These are phyloP conservation scores for Actinomortierella ambigua DNA, from an alignment of 371 early-diverging fungal genomes.

Conservation along the genomic window DNA sequence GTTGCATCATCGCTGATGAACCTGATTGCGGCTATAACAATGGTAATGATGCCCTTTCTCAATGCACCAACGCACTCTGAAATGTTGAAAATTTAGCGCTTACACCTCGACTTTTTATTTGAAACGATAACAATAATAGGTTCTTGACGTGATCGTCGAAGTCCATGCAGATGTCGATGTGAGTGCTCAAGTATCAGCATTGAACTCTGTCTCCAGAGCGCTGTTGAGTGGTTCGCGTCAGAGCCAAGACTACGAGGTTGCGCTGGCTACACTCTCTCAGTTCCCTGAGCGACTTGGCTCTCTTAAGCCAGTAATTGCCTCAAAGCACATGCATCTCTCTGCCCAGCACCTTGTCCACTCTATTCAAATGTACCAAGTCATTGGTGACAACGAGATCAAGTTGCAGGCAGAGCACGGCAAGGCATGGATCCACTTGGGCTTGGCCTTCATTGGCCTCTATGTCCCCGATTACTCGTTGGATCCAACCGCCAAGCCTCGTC, in stretches of 20 bases:
- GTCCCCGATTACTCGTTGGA: conserved; percentile 81
- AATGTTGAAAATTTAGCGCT: not conserved
- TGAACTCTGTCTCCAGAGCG: conserved; percentile 6
- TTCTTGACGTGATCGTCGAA: conserved; percentile 33
- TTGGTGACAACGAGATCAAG: conserved; percentile 19
- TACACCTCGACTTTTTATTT: not conserved
- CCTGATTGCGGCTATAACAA: conserved; percentile 23
- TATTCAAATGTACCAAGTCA: conserved; percentile 19
- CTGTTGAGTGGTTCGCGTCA: conserved; percentile 23
- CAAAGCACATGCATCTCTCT: conserved; percentile 23
- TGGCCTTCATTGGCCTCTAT: conserved; percentile 68
- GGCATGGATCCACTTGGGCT: conserved; percentile 59
- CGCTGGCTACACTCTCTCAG: conserved; percentile 11
- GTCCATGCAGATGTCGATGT: conserved; percentile 25
- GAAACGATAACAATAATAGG: conserved; percentile 10
- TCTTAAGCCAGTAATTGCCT: conserved; percentile 31
- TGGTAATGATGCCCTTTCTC: conserved; percentile 14
- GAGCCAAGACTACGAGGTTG: conserved; percentile 9
- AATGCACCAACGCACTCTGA: too few species aligned
- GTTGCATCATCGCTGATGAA: conserved; percentile 44
- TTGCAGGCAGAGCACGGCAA: conserved; percentile 51
- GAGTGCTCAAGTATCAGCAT: conserved; percentile 13
- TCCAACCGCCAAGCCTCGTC: conserved; percentile 72
- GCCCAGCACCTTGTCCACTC: conserved; percentile 22
- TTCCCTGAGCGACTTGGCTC: conserved; percentile 16